Conservation (phyloP, 352 stramenopile species). For the Aphanomyces stellatus region DNA sequence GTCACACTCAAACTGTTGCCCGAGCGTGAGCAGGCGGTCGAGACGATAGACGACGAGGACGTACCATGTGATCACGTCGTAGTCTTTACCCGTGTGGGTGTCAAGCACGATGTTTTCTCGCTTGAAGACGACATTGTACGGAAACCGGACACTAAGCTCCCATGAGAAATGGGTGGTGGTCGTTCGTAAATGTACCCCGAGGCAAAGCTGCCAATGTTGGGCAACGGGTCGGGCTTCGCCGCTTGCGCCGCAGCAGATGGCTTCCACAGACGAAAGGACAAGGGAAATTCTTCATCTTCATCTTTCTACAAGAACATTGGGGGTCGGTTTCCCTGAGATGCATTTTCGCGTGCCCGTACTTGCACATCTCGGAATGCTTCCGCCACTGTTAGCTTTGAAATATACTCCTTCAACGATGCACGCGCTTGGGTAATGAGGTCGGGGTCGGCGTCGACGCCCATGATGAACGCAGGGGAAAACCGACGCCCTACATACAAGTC, state of each 20-base stretch:
- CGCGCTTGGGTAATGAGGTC: conserved; percentile 51
- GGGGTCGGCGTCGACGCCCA: conserved; percentile 67
- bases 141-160: conserved; percentile 43
- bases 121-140: conserved; percentile 76
- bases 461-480: conserved; percentile 43
- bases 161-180: no score
- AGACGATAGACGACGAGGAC: not conserved
- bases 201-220: conserved; percentile 33
- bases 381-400: conserved; percentile 48
- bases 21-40: not conserved
- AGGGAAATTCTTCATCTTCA: conserved; percentile 40
- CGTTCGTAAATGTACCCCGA: no score
- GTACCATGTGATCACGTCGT: conserved; percentile 77
- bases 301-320: no score
- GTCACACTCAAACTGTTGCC: conserved; percentile 71
- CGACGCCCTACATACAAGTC: conserved; percentile 27
- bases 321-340: not conserved
- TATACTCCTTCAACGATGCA: conserved; percentile 49
- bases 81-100: conserved; percentile 44
- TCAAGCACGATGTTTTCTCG: conserved; percentile 57
- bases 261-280: conserved; percentile 68
- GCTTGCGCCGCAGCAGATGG: conserved; percentile 23
- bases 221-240: not conserved
- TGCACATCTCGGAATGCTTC: conserved; percentile 31
- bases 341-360: not conserved